Evolutionary conservation across 164 flowering plant genomes (phyloP).

Genomic region (Brasenia schreberi): DNA sequence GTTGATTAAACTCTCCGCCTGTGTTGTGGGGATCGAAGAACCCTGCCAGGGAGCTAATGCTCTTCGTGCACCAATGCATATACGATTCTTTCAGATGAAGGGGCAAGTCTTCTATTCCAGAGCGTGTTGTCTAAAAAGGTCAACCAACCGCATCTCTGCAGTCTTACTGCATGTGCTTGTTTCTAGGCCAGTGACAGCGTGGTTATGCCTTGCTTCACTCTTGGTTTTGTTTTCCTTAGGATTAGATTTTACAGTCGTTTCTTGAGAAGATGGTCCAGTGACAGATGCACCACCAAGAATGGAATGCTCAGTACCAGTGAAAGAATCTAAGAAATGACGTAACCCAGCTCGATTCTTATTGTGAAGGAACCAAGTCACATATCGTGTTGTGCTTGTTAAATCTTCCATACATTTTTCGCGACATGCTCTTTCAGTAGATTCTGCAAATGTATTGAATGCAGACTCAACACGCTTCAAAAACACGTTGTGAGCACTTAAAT

Average conservation of each 20-base stretch:
- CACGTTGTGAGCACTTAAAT: conserved; percentile 83
- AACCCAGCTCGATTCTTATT: conserved; percentile 95
- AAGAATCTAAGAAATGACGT: conserved; percentile 90
- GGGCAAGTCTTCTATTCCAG: conserved; percentile 95
- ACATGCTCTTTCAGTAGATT: conserved; percentile 77
- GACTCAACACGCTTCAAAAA: too few species aligned
- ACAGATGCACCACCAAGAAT: conserved; percentile 19
- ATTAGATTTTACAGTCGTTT: conserved; percentile 27
- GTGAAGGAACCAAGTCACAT: conserved; percentile 94
- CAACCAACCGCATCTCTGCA: conserved; percentile 79
- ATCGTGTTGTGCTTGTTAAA: conserved; percentile 75
- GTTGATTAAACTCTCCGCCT: too few species aligned
- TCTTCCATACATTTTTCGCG: conserved; percentile 96
- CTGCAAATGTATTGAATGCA: conserved; percentile 33
- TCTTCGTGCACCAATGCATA: conserved; percentile 27
- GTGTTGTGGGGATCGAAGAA: too few species aligned
- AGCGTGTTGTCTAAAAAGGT: conserved; percentile 85
- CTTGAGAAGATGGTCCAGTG: conserved; percentile 31
- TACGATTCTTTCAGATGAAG: conserved; percentile 94
- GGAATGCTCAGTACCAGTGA: conserved; percentile 63
- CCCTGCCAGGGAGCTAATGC: too few species aligned
- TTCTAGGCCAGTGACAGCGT: conserved; percentile 34
- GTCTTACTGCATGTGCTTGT: conserved; percentile 34
- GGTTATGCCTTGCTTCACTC: conserved; percentile 61
- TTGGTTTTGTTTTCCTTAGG: conserved; percentile 41